phyloP scores from a whole-genome alignment of 1,284 basidiomycete genomes.

The Cutaneotrichosporon mucoides region DNA sequence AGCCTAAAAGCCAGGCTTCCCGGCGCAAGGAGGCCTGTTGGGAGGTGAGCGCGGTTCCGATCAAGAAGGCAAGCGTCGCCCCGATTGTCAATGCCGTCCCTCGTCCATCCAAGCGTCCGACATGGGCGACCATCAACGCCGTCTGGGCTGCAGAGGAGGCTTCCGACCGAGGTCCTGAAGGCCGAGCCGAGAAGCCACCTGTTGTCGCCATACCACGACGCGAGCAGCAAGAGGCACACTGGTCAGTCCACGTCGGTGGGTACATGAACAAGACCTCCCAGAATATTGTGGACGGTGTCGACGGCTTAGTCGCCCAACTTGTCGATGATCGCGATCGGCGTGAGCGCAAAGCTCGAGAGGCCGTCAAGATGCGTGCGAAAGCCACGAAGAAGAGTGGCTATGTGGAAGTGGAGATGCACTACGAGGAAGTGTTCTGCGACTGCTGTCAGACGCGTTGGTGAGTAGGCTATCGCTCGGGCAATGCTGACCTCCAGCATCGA shows the following conservation, averaged over 20 bases:
- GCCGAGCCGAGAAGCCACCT: background rate
- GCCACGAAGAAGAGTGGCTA: background rate
- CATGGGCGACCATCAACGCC: background rate
- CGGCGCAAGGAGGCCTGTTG: too few relatives aligned
- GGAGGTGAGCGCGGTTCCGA: too few relatives aligned
- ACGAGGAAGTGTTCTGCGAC: background rate
- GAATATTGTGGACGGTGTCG: too few relatives aligned
- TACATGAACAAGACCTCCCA: too few relatives aligned
- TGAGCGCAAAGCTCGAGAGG: background rate
- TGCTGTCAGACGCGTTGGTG: background rate
- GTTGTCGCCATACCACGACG: too few relatives aligned
- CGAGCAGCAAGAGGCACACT: too few relatives aligned
- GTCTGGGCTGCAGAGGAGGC: background rate
- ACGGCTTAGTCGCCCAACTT: too few relatives aligned
- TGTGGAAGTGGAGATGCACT: background rate
- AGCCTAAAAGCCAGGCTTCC: too few relatives aligned
- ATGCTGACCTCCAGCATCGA: background rate
- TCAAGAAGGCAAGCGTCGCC: too few relatives aligned
- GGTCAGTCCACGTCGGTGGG: too few relatives aligned
- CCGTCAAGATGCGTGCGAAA: background rate
- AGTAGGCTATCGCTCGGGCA: background rate
- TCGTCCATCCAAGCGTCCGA: background rate
- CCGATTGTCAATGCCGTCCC: background rate
- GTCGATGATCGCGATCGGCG: too few relatives aligned
- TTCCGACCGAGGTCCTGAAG: background rate